phyloP scores from a whole-genome alignment of 2,329 filamentous ascomycete species.

The Elsinoe necatrix region DNA sequence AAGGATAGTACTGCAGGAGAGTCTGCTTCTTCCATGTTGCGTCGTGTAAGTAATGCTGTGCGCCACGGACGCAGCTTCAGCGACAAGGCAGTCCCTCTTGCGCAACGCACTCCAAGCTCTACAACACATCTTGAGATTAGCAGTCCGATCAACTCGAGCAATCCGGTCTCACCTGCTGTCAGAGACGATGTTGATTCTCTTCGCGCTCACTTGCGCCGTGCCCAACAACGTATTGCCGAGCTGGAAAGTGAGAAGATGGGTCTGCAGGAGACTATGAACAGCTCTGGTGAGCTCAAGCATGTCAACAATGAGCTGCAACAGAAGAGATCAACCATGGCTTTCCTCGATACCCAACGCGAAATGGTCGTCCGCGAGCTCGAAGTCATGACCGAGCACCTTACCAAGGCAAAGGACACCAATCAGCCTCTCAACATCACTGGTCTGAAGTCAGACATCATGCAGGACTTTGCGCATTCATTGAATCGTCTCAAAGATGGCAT shows the following conservation, averaged over 20 bases:
- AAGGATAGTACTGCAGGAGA: slow-evolving; percentile 28
- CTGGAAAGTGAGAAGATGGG: slow-evolving; percentile 68
- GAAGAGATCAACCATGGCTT: slow-evolving; percentile 91
- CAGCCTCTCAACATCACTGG: slow-evolving; percentile 71
- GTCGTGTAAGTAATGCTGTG: slow-evolving; percentile 85
- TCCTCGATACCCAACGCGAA: slow-evolving; percentile 87
- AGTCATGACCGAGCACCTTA: slow-evolving; percentile 78
- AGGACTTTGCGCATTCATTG: slow-evolving; percentile 54
- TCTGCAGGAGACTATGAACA: slow-evolving; percentile 47
- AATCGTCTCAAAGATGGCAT: slow-evolving; percentile 74
- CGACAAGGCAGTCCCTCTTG: slow-evolving; percentile 33
- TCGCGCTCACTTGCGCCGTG: slow-evolving; percentile 68
- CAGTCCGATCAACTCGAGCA: slow-evolving; percentile 53
- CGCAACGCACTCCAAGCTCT: slow-evolving; percentile 16
- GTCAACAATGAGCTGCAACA: slow-evolving; percentile 82
- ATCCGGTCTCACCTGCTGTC: slow-evolving; percentile 52
- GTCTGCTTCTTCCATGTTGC: slow-evolving; percentile 59
- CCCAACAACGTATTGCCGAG: slow-evolving; percentile 77
- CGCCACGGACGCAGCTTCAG: slow-evolving; percentile 87
- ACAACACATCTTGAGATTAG: slow-evolving; percentile 21
- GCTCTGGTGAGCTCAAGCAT: slow-evolving; percentile 56
- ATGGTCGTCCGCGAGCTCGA: slow-evolving; percentile 91
- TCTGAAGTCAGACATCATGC: slow-evolving; percentile 53
- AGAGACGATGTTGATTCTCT: slow-evolving; percentile 38
- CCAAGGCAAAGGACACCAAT: slow-evolving; percentile 74